Evolutionary conservation across 106 monocot genomes (phyloP).

Genomic region (Vanilla planifolia): DNA sequence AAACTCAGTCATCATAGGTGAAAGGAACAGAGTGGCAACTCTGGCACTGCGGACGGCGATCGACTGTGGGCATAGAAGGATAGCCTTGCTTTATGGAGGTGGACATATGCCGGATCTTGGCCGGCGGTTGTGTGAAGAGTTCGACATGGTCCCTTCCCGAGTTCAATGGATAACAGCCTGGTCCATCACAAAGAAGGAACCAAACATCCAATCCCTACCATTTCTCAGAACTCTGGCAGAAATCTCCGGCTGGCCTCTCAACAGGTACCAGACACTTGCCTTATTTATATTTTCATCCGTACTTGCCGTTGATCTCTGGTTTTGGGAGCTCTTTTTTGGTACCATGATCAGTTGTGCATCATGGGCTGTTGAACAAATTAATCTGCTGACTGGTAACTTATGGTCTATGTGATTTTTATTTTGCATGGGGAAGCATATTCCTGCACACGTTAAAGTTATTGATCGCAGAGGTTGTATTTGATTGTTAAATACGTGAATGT

Average conservation of each 20-base stretch:
- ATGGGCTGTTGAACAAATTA: conserved; percentile 32
- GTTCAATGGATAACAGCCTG: conserved; percentile 82
- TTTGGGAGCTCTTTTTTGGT: conserved; percentile 75
- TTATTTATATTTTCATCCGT: conserved; percentile 54
- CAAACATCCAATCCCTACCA: conserved; percentile 42
- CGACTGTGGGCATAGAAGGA: conserved; percentile 41
- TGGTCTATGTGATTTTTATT: conserved; percentile 8
- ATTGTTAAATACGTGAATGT: too few species aligned
- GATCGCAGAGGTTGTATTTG: not conserved
- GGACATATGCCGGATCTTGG: conserved; percentile 95
- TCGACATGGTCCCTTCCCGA: conserved; percentile 66
- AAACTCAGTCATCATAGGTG: conserved; percentile 84
- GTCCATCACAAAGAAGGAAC: conserved; percentile 54
- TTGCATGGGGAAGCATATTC: not conserved
- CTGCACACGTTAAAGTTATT: not conserved
- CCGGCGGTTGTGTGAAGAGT: conserved; percentile 54
- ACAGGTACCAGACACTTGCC: conserved; percentile 69
- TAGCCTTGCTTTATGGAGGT: conserved; percentile 81
- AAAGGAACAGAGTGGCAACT: conserved; percentile 65
- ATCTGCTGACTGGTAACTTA: conserved; percentile 10
- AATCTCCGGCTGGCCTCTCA: conserved; percentile 61
- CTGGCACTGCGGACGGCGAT: conserved; percentile 62
- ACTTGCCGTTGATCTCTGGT: conserved; percentile 78
- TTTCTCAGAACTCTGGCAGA: conserved; percentile 45
- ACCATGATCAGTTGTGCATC: conserved; percentile 50